Base-by-base conservation (phyloP, 139 green algal species). In the Ettlia oleoabundans region DNA sequence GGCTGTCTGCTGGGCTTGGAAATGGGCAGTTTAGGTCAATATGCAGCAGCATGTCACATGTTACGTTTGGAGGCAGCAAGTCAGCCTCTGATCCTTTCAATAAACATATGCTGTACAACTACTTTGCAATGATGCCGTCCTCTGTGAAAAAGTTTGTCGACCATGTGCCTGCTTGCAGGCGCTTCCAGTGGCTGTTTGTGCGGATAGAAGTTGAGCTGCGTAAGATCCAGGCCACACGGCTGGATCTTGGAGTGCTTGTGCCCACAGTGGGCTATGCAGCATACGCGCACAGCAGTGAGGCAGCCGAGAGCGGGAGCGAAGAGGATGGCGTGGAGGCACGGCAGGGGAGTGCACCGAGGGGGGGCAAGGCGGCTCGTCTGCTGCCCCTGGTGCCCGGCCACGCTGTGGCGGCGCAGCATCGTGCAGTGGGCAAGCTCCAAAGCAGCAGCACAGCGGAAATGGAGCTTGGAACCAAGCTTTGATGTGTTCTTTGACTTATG, bases 101-200 rank as follows among this genome's bases (percentile, higher is more conserved):
- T n/a, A n/a, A n/a, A n/a, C n/a, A n/a, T n/a, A n/a, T n/a, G n/a
- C n/a, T n/a, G n/a, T n/a, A n/a, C n/a, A n/a, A n/a, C n/a, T n/a
- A n/a, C n/a, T n/a, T n/a, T n/a, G n/a, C n/a, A n/a, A n/a, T n/a
- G n/a, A n/a, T n/a, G n/a, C n/a, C n/a, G n/a, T n/a, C n/a, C n/a
- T n/a, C n/a, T n/a, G n/a, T n/a, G n/a, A n/a, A n/a, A n/a, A n/a
- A n/a, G n/a, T n/a, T n/a, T n/a, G n/a, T n/a, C n/a, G n/a, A n/a
- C n/a, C n/a, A n/a, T n/a, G 0, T 21, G 35, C 86, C 35, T 26
- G 62, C 8, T 33, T 81, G 89, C 33, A 88, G 95, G 68, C 86
- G 95, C 7, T 96, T 93, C 70, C 95, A 97, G 89, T 99, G 96
- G 96, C 85, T 95, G 35, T 96, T 93, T 81, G 91, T 99, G 26